Base-by-base conservation (phyloP, 2,329 filamentous ascomycete species). In the Aspergillus fischeri region DNA sequence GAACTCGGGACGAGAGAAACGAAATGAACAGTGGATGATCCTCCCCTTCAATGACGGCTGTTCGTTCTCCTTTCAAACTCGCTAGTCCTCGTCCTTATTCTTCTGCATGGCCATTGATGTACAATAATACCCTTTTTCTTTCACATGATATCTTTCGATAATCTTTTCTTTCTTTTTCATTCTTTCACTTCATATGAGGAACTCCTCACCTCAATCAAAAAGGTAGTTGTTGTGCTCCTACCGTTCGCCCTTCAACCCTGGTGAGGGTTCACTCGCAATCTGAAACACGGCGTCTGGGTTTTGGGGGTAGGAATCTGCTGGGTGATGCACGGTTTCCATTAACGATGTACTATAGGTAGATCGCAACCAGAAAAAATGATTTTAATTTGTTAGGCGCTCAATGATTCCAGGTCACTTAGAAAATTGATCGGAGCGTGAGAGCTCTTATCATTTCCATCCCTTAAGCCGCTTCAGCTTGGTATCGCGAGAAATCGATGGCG, bases 401-500 rank as follows among this genome's bases (percentile, higher is more conserved):
- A 29, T 29, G 28, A 29, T 29, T 10, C 3, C 28, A 4, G 3
- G 28, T 29, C 28, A 29, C 28, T 29, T 29, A 11, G 14, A 14
- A 38, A 38, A 7, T 38, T 17, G 17, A 38, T 38, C 1, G 2
- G 32, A 38, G 32, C 5, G 14, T 17, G 3, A 3, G 32, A 38
- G 14, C 32, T 38, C 32, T 17, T 17, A 6, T 35, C 32, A 35
- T 17, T 35, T 44, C 2, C 11, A 45, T 20, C 20, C 42, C 20
- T 8, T 45, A 48, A 27, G n/a, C 20, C n/a, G 20, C 17, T 47
- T 56, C 44, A 60, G 17, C 55, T 53, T n/a, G 56, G 45, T 21
- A 63, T 53, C 50, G 60, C 38, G 65, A 63, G 24, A 58, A 60
- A 42, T 68, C 63, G n/a, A 60, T 60, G 56, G 54, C 66, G 27